These are phyloP conservation scores for Atalantia buxifolia DNA, from an alignment of 345 rosid genomes.

Conservation along the genomic window DNA sequence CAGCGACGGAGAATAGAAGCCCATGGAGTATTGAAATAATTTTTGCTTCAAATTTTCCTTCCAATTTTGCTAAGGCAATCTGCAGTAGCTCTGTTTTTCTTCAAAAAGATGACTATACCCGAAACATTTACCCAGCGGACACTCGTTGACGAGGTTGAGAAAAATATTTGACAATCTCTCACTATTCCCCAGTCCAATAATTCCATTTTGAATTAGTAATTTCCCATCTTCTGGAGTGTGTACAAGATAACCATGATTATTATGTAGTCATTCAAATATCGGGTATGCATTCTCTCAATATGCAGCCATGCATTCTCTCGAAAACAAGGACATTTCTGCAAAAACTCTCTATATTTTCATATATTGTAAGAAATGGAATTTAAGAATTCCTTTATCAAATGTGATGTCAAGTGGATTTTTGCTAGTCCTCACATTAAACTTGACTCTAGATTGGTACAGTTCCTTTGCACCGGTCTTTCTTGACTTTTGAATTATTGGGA, in stretches of 20 bases:
- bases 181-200: too few species aligned
- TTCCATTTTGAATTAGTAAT: too few species aligned
- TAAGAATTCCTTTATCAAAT: too few species aligned
- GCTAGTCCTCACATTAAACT: neutral
- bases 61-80: constrained; percentile 7
- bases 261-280: too few species aligned
- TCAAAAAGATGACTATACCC: neutral
- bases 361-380: neutral
- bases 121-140: neutral
- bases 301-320: neutral
- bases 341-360: neutral
- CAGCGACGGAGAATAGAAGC: constrained; percentile 18
- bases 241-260: too few species aligned
- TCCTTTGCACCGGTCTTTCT: too few species aligned
- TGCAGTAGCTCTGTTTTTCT: neutral
- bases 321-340: neutral
- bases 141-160: constrained; percentile 1
- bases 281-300: too few species aligned
- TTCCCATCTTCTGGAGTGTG: too few species aligned
- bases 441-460: neutral
- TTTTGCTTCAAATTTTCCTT: constrained; percentile 9
- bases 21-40: constrained; percentile 28
- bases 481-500: too few species aligned
- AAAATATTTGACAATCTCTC: constrained; percentile 13
- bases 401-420: neutral